Evolutionary conservation across 2,329 filamentous ascomycete genomes (phyloP).

Genomic region (Colletotrichum scovillei): DNA sequence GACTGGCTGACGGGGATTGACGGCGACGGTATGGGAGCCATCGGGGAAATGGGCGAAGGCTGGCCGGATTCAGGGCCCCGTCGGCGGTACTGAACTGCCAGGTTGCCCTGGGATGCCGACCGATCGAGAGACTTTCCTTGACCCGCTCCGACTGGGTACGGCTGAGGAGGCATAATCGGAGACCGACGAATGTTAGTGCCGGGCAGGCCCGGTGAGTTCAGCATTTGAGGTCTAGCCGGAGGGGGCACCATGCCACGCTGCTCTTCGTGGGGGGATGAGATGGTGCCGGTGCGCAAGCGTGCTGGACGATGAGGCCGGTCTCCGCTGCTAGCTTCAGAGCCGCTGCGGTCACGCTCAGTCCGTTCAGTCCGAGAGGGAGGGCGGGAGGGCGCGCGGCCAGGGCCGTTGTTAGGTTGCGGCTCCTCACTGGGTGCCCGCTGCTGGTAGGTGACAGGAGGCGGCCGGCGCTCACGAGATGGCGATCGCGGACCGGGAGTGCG

Average conservation of each 20-base stretch:
- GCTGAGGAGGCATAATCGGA: slow-evolving; percentile 59
- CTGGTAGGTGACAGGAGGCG: slow-evolving; percentile 58
- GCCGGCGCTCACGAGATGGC: slow-evolving; percentile 57
- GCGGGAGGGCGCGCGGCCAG: slow-evolving; percentile 41
- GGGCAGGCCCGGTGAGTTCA: slow-evolving; percentile 59
- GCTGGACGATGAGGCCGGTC: slow-evolving; percentile 50
- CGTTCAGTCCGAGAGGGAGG: slow-evolving; percentile 53
- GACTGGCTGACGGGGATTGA: slow-evolving; percentile 46
- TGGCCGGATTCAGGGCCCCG: slow-evolving; percentile 52
- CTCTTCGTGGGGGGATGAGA: slow-evolving; percentile 37
- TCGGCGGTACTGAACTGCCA: slow-evolving; percentile 45
- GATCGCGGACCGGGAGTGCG: slow-evolving; percentile 45
- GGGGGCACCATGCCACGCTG: slow-evolving; percentile 21
- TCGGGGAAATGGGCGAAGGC: slow-evolving; percentile 59
- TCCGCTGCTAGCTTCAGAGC: slow-evolving; percentile 65
- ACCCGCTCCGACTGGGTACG: slow-evolving; percentile 44
- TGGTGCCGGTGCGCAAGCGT: slow-evolving; percentile 42
- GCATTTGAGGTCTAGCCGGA: slow-evolving; percentile 44
- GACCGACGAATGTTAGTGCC: slow-evolving; percentile 61
- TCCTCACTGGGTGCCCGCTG: slow-evolving; percentile 58
- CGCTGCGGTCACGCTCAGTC: slow-evolving; percentile 64
- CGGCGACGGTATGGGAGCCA: slow-evolving; percentile 47
- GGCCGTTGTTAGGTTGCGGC: slow-evolving; percentile 41
- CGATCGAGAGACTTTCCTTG: slow-evolving; percentile 40
- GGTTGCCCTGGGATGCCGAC: slow-evolving; percentile 45